Evolutionary conservation across 2,329 filamentous ascomycete genomes (phyloP), one percentile per base, ranked within the genome.

Genomic region (Fusarium sp.): DNA sequence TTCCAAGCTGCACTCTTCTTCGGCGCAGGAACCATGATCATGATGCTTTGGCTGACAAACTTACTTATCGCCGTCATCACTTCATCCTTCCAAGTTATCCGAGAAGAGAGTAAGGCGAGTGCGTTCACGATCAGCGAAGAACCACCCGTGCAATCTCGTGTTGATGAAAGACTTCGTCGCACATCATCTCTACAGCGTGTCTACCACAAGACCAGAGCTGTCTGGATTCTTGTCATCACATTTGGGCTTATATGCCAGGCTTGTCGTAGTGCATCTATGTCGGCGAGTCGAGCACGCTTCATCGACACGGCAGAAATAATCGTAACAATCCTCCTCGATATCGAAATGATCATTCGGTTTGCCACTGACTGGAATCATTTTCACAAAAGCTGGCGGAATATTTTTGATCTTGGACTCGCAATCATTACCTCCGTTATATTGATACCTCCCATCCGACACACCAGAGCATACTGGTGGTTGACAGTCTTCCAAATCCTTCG

Each of bases 41-140:
- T 99, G 85, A 96, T 93, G 83, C 85, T 99, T 51, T 99, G 96
- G 96, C 88, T 99, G 75, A 94, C 97, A 69, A 98, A 98, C 79
- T 88, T 99, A 81, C 80, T 92, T 48, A 97, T 99, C 76, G 96
- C 96, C 5, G 96, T 99, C 75, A 99, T 99, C 77, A 99, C 96
- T 0, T 97, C 96, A 7, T 98, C 95, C 2, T 99, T 99, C 76
- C 96, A 99, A 78, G 93, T 99, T 70, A 99, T 99, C 74, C 89
- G 96, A 69, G 97, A 99, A 82, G 96, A 99, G 78, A 97, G 93
- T 81, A 94, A 92, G 79, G 90, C 91, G 31, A 98, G 94, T 81
- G 96, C 97, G 5, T 99, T 99, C 79, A 94, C 94, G 7, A 89
- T 89, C 14, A 88, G 93, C 60, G 87, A 93, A 41, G 86, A 87